Evolutionary conservation across 768 basidiomycete species (phyloP).

Genomic region (Mycena maculata): DNA sequence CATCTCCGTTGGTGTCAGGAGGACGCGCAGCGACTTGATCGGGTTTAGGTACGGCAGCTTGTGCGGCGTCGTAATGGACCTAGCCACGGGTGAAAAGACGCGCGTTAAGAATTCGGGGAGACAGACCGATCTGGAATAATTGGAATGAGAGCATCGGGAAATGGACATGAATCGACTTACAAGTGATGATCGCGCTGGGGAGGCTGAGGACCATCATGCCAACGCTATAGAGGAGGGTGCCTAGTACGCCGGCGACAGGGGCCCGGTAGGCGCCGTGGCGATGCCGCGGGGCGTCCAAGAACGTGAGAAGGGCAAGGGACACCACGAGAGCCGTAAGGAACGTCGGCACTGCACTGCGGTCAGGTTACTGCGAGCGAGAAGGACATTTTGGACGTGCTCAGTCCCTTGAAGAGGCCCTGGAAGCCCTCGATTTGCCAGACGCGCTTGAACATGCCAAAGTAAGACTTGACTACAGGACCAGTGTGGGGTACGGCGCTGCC

Average conservation of each 20-base stretch:
- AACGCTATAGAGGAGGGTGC: slow-evolving; percentile 72
- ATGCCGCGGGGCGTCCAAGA: slow-evolving; percentile 67
- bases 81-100: slow-evolving; percentile 40
- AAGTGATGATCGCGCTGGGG: slow-evolving; percentile 80
- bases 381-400: slow-evolving; percentile 56
- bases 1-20: slow-evolving; percentile 86
- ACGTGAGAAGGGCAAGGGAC: slow-evolving; percentile 66
- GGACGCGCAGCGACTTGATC: slow-evolving; percentile 68
- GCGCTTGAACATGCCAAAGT: slow-evolving; percentile 77
- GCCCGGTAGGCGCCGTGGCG: slow-evolving; percentile 75
- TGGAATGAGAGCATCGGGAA: slow-evolving; percentile 8
- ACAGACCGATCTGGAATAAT: slow-evolving; percentile 27
- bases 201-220: slow-evolving; percentile 73
- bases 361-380: neutral
- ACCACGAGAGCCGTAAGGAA: slow-evolving; percentile 63
- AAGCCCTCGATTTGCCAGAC: slow-evolving; percentile 76
- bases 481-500: slow-evolving; percentile 56
- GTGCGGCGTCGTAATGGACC: slow-evolving; percentile 87
- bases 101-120: neutral
- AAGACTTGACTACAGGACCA: slow-evolving; percentile 81
- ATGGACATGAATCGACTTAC: slow-evolving; percentile 53
- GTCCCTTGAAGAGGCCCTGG: slow-evolving; percentile 81
- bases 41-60: slow-evolving; percentile 73
- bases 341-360: slow-evolving; percentile 52
- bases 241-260: slow-evolving; percentile 69